These are phyloP conservation scores for Globisporangium mamillatum DNA, from an alignment of 352 stramenopile genomes.

Conservation along the genomic window DNA sequence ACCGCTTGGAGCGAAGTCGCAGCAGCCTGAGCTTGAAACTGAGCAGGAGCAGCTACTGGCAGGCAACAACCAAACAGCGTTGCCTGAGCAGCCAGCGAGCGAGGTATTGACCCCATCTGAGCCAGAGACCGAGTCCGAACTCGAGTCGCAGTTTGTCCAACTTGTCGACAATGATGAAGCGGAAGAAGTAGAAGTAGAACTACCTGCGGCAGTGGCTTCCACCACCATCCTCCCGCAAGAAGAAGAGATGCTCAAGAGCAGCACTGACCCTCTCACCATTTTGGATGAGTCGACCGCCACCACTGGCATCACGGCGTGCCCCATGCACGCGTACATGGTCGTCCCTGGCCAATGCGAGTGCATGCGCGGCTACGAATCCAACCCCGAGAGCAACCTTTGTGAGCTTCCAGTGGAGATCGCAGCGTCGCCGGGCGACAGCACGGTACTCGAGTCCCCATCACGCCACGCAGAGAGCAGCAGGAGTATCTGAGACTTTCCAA, in stretches of 20 bases:
- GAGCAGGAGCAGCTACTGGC: not conserved
- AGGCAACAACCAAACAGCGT: not conserved
- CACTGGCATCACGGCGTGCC: slow-evolving; percentile 23
- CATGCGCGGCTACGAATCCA: slow-evolving; percentile 34
- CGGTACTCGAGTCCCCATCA: not conserved
- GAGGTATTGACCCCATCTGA: not conserved
- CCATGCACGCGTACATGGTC: slow-evolving; percentile 28
- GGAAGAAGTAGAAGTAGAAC: not conserved
- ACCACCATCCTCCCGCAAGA: not conserved
- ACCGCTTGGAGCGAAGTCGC: not conserved
- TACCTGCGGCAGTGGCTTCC: not conserved
- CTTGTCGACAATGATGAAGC: not conserved
- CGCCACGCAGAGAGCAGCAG: slow-evolving; percentile 2
- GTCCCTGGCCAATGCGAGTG: slow-evolving; percentile 44
- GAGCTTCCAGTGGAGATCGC: slow-evolving; percentile 19
- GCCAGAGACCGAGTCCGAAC: not conserved
- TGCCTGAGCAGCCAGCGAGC: not conserved
- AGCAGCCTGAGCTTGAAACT: not conserved
- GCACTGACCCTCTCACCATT: not conserved
- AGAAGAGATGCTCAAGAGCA: not conserved
- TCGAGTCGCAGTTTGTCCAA: not conserved
- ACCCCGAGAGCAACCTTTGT: slow-evolving; percentile 25
- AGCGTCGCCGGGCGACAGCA: not conserved
- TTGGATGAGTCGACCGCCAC: not conserved
- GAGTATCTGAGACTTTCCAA: slow-evolving; percentile 1